phyloP scores from a whole-genome alignment of 148 eudicot species.

The Bassia scoparia region DNA sequence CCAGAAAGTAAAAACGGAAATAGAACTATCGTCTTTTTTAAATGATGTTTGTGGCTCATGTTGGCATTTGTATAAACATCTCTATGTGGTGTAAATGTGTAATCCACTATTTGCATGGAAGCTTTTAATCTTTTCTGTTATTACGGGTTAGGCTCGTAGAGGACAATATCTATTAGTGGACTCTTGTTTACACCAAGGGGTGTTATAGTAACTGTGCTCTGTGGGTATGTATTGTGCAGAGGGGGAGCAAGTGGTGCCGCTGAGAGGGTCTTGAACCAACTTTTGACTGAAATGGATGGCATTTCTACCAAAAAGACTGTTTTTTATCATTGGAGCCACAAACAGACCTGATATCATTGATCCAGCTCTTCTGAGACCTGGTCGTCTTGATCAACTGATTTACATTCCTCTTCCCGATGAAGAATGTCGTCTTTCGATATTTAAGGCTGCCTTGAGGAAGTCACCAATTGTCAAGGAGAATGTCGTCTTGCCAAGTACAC shows the following conservation, averaged over 20 bases:
- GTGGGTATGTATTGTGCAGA: too few relatives aligned
- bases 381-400: constrained; percentile 72
- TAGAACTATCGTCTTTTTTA: not conserved
- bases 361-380: constrained; percentile 66
- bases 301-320: constrained; percentile 75
- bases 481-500: constrained; percentile 63
- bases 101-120: not conserved
- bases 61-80: not conserved
- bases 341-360: constrained; percentile 81
- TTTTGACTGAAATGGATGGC: constrained; percentile 80
- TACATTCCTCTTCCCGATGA: constrained; percentile 79
- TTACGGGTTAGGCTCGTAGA: not conserved
- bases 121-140: not conserved
- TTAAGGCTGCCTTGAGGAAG: constrained; percentile 60
- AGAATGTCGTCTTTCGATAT: constrained; percentile 55
- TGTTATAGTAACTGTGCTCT: constrained; percentile 57
- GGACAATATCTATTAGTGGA: not conserved
- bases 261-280: constrained; percentile 68
- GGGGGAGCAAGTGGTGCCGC: constrained; percentile 89
- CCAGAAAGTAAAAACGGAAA: too few relatives aligned
- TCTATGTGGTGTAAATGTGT: not conserved
- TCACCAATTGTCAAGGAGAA: constrained; percentile 66
- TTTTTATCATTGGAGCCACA: constrained; percentile 69
- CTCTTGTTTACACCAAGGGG: not conserved
- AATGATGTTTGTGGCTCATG: not conserved